Conservation (phyloP, 1,139 yeast species). For the Kurtzmaniella quercitrusa region DNA sequence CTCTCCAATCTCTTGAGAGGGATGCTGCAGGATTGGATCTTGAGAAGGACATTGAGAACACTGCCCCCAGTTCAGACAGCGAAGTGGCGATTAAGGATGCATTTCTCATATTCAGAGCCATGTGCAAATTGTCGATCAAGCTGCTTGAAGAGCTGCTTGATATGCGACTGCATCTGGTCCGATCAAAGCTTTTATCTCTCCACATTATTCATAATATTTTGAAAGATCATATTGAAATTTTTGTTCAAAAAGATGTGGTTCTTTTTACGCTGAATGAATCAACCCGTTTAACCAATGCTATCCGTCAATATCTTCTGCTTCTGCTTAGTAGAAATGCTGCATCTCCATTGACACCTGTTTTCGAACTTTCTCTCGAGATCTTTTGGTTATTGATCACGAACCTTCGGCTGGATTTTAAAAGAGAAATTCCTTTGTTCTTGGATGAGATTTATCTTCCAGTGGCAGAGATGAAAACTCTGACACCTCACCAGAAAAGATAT, state of each 20-base stretch:
- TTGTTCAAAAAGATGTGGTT: slow-evolving; percentile 60
- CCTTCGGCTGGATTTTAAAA: slow-evolving; percentile 80
- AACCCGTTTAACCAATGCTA: slow-evolving; percentile 69
- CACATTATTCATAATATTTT: slow-evolving; percentile 85
- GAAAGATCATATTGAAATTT: slow-evolving; percentile 80
- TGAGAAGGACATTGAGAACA: slow-evolving; percentile 47
- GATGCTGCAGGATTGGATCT: slow-evolving; percentile 50
- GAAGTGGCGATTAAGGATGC: slow-evolving; percentile 85
- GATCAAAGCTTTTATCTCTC: slow-evolving; percentile 84
- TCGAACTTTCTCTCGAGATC: slow-evolving; percentile 86
- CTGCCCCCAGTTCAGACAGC: slow-evolving; percentile 46
- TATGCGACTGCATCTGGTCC: slow-evolving; percentile 85
- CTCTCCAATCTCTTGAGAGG: slow-evolving; percentile 55
- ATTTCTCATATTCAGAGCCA: slow-evolving; percentile 84
- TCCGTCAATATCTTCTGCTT: slow-evolving; percentile 79
- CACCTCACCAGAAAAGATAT: slow-evolving; percentile 88
- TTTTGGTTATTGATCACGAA: slow-evolving; percentile 86
- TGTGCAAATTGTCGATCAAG: slow-evolving; percentile 89
- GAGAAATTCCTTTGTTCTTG: slow-evolving; percentile 90
- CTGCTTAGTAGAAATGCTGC: slow-evolving; percentile 90
- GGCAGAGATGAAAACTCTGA: slow-evolving; percentile 85
- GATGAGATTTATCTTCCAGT: slow-evolving; percentile 93
- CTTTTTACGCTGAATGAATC: slow-evolving; percentile 54
- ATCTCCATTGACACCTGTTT: slow-evolving; percentile 85
- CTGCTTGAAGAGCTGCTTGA: slow-evolving; percentile 70